Conservation (phyloP, 345 rosid genomes). For the Populus nigra region DNA sequence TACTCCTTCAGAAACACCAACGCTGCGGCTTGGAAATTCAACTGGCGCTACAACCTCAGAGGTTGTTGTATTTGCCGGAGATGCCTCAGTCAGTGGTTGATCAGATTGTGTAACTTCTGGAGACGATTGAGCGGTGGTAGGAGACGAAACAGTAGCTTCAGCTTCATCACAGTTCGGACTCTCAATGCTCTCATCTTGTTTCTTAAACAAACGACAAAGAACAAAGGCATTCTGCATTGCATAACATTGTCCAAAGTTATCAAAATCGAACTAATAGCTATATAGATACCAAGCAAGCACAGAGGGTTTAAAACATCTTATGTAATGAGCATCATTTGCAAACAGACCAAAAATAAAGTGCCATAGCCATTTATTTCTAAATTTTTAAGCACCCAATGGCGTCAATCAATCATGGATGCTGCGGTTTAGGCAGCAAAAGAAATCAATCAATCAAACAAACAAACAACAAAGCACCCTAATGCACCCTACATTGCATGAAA, state of each 20-base stretch:
- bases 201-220: slow-evolving; percentile 65
- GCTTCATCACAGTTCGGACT: slow-evolving; percentile 32
- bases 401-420: background rate
- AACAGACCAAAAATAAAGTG: background rate
- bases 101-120: slow-evolving; percentile 25
- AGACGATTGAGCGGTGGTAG: slow-evolving; percentile 28
- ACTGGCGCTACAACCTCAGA: background rate
- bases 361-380: background rate
- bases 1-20: slow-evolving; percentile 10
- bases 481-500: background rate
- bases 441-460: background rate
- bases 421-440: background rate
- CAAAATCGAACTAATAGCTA: background rate
- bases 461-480: too few species aligned
- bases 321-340: background rate
- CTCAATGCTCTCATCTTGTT: slow-evolving; percentile 40
- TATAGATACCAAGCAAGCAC: background rate
- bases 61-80: slow-evolving; percentile 12
- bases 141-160: slow-evolving; percentile 29
- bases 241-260: too few species aligned
- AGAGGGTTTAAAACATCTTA: background rate
- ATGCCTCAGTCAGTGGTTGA: slow-evolving; percentile 24
- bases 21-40: slow-evolving; percentile 16
- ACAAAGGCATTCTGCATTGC: slow-evolving; percentile 58
- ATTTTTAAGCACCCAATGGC: background rate